Percentiles rank a stretch among this genome's conserved stretches.
Conservation (phyloP, 176 grass and related monocot genomes). For the Triticum turgidum region DNA sequence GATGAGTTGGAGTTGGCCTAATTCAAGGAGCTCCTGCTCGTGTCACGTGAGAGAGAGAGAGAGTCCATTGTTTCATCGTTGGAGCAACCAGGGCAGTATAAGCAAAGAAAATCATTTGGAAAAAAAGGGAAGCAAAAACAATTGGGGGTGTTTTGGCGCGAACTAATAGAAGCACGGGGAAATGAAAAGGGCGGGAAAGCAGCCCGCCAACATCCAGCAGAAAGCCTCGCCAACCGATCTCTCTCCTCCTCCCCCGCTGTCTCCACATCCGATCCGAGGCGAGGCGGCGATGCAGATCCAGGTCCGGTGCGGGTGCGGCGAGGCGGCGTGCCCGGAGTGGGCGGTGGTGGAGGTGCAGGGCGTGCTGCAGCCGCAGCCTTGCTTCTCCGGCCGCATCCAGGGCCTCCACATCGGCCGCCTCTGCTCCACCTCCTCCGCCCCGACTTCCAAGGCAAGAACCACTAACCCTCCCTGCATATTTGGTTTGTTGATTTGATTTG, state of each 20-base stretch:
- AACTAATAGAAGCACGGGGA: neutral
- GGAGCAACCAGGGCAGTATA: neutral
- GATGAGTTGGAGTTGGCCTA: too few relatives aligned
- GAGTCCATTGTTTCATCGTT: too few relatives aligned
- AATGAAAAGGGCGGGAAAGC: conserved; percentile 18
- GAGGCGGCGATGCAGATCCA: conserved; percentile 63
- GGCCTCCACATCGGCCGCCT: conserved; percentile 85
- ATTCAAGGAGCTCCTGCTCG: too few relatives aligned
- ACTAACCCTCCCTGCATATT: neutral
- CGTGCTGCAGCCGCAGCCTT: conserved; percentile 68
- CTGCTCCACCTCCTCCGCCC: conserved; percentile 55
- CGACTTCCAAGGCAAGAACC: conserved; percentile 47
- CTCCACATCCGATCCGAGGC: neutral
- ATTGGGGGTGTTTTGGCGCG: neutral
- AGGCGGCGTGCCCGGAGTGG: conserved; percentile 70
- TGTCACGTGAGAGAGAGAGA: too few relatives aligned
- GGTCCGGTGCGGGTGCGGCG: conserved; percentile 65
- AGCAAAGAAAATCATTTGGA: too few relatives aligned
- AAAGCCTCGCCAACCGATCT: neutral
- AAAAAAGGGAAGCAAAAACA: neutral
- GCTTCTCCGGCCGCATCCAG: conserved; percentile 53
- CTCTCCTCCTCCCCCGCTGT: neutral
- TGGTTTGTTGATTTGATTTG: neutral
- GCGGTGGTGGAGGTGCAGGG: conserved; percentile 88
- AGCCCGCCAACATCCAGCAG: neutral